phyloP scores from a whole-genome alignment of 768 basidiomycete genomes.

The Collybia sp. region DNA sequence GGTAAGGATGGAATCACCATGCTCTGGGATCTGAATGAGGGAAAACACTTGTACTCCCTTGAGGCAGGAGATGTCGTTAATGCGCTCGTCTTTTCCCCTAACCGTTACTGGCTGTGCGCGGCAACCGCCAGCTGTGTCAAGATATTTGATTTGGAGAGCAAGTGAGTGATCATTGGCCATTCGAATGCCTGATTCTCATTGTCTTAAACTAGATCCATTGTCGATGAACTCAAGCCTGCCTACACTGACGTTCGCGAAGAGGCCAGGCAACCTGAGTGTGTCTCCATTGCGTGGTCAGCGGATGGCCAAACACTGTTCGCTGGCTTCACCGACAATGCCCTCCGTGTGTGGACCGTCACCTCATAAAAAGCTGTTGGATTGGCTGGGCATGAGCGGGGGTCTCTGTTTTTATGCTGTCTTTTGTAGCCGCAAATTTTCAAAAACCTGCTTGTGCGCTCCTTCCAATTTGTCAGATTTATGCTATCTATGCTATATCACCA shows the following conservation, averaged over 20 bases:
- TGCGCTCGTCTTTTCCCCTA: conserved; percentile 98
- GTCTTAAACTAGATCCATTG: conserved; percentile 67
- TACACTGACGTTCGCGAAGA: conserved; percentile 73
- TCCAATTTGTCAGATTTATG: conserved; percentile 16
- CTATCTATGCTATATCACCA: conserved; percentile 5
- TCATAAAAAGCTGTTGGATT: conserved; percentile 37
- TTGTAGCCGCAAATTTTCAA: conserved; percentile 15
- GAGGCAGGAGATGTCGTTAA: conserved; percentile 99
- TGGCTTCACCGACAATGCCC: conserved; percentile 92
- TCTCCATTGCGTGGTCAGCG: conserved; percentile 97
- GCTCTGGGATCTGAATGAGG: conserved; percentile 99
- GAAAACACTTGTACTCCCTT: conserved; percentile 99
- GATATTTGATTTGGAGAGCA: conserved; percentile 99
- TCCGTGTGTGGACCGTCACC: conserved; percentile 89
- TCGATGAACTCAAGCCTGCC: conserved; percentile 97
- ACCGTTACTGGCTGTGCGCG: conserved; percentile 99
- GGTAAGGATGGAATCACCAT: conserved; percentile 99
- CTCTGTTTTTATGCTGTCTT: conserved; percentile 13
- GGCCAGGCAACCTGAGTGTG: conserved; percentile 83
- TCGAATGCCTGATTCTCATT: background rate
- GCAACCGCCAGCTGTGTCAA: conserved; percentile 97
- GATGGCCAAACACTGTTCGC: conserved; percentile 97
- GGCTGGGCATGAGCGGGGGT: conserved; percentile 11
- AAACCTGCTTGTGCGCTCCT: conserved; percentile 12
- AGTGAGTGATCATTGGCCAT: conserved; percentile 51